Evolutionary conservation across 2,329 filamentous ascomycete species (phyloP).

Genomic region (Fusarium incarnatum): DNA sequence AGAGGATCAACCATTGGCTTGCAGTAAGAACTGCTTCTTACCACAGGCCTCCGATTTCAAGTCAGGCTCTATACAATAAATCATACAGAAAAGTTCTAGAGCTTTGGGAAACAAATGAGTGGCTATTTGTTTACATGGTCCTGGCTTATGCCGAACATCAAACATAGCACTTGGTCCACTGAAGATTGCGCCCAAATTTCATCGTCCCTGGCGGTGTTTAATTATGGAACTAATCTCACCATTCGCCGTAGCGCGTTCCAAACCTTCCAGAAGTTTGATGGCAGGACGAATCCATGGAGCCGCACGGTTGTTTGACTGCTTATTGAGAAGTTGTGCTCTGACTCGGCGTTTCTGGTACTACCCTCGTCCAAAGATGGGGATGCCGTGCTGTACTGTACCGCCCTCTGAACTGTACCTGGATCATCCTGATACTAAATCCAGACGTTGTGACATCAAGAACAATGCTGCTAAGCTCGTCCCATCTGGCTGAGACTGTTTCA

Average conservation of each 20-base stretch:
- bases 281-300: constrained; percentile 44
- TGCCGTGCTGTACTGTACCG: not conserved
- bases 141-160: constrained; percentile 32
- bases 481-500: constrained; percentile 43
- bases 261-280: constrained; percentile 48
- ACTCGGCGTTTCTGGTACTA: constrained; percentile 27
- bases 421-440: constrained; percentile 30
- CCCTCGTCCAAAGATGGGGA: constrained; percentile 15
- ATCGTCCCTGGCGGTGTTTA: constrained; percentile 37
- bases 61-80: not conserved
- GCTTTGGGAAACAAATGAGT: not conserved
- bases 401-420: constrained; percentile 18
- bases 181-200: constrained; percentile 43
- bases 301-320: constrained; percentile 38
- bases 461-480: constrained; percentile 29
- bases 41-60: not conserved
- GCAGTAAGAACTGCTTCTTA: not conserved
- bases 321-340: constrained; percentile 22
- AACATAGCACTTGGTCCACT: constrained; percentile 41
- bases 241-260: constrained; percentile 45
- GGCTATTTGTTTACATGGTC: constrained; percentile 7
- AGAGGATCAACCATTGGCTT: not conserved
- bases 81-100: not conserved
- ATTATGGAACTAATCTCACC: constrained; percentile 47
- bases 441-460: constrained; percentile 34